phyloP scores from a whole-genome alignment of 306 rosid species.

The Pyrus bretschneideri region DNA sequence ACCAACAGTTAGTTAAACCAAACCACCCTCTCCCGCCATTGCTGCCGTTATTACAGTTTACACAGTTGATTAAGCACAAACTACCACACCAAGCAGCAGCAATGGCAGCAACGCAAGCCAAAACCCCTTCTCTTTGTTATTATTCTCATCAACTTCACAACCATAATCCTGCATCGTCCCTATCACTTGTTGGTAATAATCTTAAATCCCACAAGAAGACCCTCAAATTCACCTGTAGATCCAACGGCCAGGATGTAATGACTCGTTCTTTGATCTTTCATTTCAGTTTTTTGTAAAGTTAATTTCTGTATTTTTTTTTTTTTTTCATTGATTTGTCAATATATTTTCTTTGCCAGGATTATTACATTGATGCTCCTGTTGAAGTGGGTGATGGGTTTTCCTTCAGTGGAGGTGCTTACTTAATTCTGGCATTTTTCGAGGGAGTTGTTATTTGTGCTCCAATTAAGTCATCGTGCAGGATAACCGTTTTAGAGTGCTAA shows the following conservation, averaged over 20 bases:
- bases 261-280: not conserved
- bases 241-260: slow-evolving; percentile 36
- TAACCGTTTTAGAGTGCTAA: not conserved
- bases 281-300: not conserved
- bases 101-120: slow-evolving; percentile 11
- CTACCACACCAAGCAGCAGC: not conserved
- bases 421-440: not conserved
- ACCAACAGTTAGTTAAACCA: not conserved
- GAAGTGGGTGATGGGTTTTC: slow-evolving; percentile 83
- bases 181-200: slow-evolving; percentile 12
- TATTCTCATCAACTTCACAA: slow-evolving; percentile 28
- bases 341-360: slow-evolving; percentile 38
- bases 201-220: slow-evolving; percentile 20
- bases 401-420: slow-evolving; percentile 63
- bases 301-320: not conserved
- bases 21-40: not conserved
- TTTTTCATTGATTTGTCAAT: not conserved
- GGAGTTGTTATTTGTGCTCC: not conserved
- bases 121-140: slow-evolving; percentile 11
- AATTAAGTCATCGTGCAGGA: not conserved
- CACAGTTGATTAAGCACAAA: not conserved
- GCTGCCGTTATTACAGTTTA: slow-evolving; percentile 2
- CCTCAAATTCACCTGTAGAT: slow-evolving; percentile 36
- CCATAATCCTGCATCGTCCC: slow-evolving; percentile 19
- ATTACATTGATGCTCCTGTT: slow-evolving; percentile 73